A percentile compares a stretch with the other conserved stretches of the same genome.
These are phyloP conservation scores for Oryza coarctata DNA, from an alignment of 176 grass and related monocot species.

Conservation along the genomic window DNA sequence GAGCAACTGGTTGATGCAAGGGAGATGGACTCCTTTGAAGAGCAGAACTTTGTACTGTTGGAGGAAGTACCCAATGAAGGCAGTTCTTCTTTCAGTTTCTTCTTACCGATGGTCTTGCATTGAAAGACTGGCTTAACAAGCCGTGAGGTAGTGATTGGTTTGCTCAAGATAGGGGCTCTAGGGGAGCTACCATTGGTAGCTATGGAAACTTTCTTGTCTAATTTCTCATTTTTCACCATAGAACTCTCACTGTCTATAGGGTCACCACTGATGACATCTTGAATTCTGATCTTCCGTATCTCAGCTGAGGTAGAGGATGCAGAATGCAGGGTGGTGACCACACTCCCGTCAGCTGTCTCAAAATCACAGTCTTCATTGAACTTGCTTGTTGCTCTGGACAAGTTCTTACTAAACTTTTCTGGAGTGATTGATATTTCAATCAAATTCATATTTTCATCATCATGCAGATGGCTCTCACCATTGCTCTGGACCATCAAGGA, in stretches of 20 bases:
- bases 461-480: slow-evolving; percentile 30
- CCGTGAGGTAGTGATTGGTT: slow-evolving; percentile 45
- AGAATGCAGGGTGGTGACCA: slow-evolving; percentile 45
- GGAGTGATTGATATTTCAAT: slow-evolving; percentile 71
- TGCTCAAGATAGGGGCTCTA: slow-evolving; percentile 43
- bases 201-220: slow-evolving; percentile 41
- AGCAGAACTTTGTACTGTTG: slow-evolving; percentile 47
- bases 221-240: slow-evolving; percentile 32
- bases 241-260: slow-evolving; percentile 32
- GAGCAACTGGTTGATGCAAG: slow-evolving; percentile 58
- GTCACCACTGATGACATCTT: slow-evolving; percentile 66
- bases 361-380: slow-evolving; percentile 48
- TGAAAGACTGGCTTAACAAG: slow-evolving; percentile 61
- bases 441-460: slow-evolving; percentile 66
- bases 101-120: slow-evolving; percentile 46
- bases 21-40: slow-evolving; percentile 54
- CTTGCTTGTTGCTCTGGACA: slow-evolving; percentile 44
- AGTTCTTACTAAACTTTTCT: slow-evolving; percentile 38
- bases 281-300: slow-evolving; percentile 60
- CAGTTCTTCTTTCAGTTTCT: slow-evolving; percentile 57
- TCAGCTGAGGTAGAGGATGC: slow-evolving; percentile 35
- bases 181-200: slow-evolving; percentile 42
- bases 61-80: slow-evolving; percentile 50
- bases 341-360: slow-evolving; percentile 47
- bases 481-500: slow-evolving; percentile 74